Conservation (phyloP, 176 grass and related monocot species). For the Zea luxurians region DNA sequence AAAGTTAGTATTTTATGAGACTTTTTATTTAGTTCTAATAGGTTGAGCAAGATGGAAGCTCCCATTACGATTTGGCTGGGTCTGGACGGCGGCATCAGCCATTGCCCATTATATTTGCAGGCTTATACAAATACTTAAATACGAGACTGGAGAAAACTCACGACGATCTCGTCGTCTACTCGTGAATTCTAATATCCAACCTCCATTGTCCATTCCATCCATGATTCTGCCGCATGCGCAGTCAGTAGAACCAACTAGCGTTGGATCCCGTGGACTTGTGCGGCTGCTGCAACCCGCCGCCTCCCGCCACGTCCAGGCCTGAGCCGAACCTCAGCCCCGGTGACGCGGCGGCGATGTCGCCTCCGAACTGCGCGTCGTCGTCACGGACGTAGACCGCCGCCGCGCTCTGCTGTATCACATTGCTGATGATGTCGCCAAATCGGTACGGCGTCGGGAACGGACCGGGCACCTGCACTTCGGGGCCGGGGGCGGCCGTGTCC, state of each 20-base stretch:
- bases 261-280: conserved; percentile 29
- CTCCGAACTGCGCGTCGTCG: conserved; percentile 22
- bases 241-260: conserved; percentile 36
- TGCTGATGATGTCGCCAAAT: conserved; percentile 34
- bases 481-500: conserved; percentile 2
- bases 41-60: background rate
- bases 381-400: conserved; percentile 34
- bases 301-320: conserved; percentile 26
- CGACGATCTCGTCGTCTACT: background rate
- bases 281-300: conserved; percentile 20
- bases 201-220: background rate
- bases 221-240: background rate
- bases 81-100: background rate
- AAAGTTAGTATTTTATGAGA: too few relatives aligned
- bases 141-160: background rate
- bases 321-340: conserved; percentile 41
- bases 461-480: background rate
- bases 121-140: background rate
- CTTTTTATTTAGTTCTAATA: background rate
- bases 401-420: conserved; percentile 7
- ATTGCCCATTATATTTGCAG: background rate
- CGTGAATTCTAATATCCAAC: conserved; percentile 6
- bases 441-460: background rate
- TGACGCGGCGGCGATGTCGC: conserved; percentile 4
- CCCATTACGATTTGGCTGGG: background rate